A percentile compares a stretch with the other conserved stretches of the same genome.
Conservation (phyloP, 2,329 filamentous ascomycete genomes). For the Pseudogymnoascus sp. region DNA sequence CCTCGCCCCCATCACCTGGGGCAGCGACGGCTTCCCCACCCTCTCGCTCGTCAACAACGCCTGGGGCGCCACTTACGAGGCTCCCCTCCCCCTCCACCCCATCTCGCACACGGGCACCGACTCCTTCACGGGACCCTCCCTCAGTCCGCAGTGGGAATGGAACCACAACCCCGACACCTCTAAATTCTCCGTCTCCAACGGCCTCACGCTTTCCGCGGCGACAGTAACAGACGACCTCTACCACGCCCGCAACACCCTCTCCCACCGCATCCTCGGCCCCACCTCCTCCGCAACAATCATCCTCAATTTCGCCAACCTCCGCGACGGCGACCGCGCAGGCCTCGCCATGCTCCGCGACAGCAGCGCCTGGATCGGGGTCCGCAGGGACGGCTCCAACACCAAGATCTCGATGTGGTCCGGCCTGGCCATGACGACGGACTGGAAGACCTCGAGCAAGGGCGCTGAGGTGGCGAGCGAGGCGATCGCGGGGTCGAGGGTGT, state of each 20-base stretch:
- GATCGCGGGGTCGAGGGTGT: slow-evolving; percentile 24
- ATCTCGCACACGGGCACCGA: slow-evolving; percentile 34
- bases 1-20: slow-evolving; percentile 46
- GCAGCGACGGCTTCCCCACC: slow-evolving; percentile 42
- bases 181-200: slow-evolving; percentile 37
- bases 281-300: slow-evolving; percentile 39
- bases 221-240: slow-evolving; percentile 45
- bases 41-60: slow-evolving; percentile 35
- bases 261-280: slow-evolving; percentile 39
- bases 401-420: slow-evolving; percentile 25
- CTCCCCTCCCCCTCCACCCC: slow-evolving; percentile 28
- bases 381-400: slow-evolving; percentile 28
- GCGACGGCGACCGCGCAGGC: slow-evolving; percentile 43
- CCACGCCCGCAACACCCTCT: slow-evolving; percentile 38
- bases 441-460: slow-evolving; percentile 28
- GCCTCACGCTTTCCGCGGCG: slow-evolving; percentile 40
- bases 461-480: slow-evolving; percentile 19
- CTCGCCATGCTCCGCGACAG: slow-evolving; percentile 45
- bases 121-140: slow-evolving; percentile 33
- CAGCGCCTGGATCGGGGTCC: slow-evolving; percentile 44
- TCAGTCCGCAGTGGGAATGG: slow-evolving; percentile 48
- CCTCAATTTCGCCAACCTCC: slow-evolving; percentile 41
- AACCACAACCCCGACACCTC: slow-evolving; percentile 51
- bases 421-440: slow-evolving; percentile 27
- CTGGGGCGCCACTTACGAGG: slow-evolving; percentile 40